Conservation (phyloP, 148 eudicot genomes). For the Silene conica region DNA sequence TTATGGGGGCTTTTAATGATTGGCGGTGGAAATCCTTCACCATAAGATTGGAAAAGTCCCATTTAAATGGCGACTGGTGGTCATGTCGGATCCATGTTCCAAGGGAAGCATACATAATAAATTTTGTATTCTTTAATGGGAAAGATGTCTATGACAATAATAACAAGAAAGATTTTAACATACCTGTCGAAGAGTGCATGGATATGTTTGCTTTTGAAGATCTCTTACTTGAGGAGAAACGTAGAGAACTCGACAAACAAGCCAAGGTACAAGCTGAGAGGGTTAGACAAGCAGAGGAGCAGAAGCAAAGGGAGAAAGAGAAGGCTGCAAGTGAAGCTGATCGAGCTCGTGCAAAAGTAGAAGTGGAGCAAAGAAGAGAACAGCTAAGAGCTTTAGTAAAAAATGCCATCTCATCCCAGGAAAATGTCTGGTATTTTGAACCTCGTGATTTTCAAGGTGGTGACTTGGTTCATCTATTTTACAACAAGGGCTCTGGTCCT, state of each 20-base stretch:
- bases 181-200: constrained; percentile 72
- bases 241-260: constrained; percentile 67
- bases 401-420: constrained; percentile 41
- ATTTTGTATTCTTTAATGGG: constrained; percentile 87
- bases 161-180: constrained; percentile 68
- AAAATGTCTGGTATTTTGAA: constrained; percentile 65
- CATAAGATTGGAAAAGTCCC: constrained; percentile 50
- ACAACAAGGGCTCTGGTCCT: constrained; percentile 79
- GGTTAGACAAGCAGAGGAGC: constrained; percentile 70
- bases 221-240: constrained; percentile 89
- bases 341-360: constrained; percentile 70
- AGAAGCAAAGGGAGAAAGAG: constrained; percentile 64
- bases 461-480: constrained; percentile 61
- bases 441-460: constrained; percentile 58
- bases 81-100: constrained; percentile 83
- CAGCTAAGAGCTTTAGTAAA: constrained; percentile 42
- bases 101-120: constrained; percentile 72
- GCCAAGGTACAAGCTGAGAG: constrained; percentile 69
- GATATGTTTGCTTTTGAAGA: constrained; percentile 64
- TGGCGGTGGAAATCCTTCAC: constrained; percentile 95
- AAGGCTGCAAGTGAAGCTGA: constrained; percentile 75
- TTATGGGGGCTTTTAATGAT: constrained; percentile 92
- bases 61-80: constrained; percentile 95
- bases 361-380: constrained; percentile 48
- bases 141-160: constrained; percentile 88